These are phyloP conservation scores for Pyrrhoderma noxium DNA, from an alignment of 1,284 basidiomycete species.

Conservation along the genomic window DNA sequence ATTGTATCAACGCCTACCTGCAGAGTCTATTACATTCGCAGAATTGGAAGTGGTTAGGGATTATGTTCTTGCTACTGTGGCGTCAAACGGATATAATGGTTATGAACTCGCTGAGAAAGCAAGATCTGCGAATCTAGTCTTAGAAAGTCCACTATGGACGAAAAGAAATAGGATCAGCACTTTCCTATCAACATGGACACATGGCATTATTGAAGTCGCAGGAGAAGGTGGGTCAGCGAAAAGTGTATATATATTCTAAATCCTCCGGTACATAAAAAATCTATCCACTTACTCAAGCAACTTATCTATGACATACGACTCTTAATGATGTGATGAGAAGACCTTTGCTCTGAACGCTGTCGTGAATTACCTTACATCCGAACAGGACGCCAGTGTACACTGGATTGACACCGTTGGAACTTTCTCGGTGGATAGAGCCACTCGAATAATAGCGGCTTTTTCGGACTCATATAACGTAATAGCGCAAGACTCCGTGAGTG, in stretches of 20 bases:
- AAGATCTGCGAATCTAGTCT: conserved; percentile 18
- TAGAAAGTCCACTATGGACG: neutral
- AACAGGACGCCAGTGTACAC: conserved; percentile 34
- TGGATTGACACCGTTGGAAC: conserved; percentile 71
- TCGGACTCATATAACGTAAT: conserved; percentile 24
- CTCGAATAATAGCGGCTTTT: conserved; percentile 11
- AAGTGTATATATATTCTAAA: conserved; percentile 41
- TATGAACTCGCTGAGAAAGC: conserved; percentile 33
- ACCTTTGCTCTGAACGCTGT: conserved; percentile 35
- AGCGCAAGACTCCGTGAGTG: conserved; percentile 15
- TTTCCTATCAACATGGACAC: conserved; percentile 39
- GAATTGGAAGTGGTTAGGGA: conserved; percentile 38
- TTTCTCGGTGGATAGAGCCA: conserved; percentile 48
- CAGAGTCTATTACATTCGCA: conserved; percentile 37
- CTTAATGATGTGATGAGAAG: conserved; percentile 1
- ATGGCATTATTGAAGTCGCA: conserved; percentile 53
- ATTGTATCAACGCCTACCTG: conserved; percentile 43
- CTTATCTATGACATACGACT: too few species aligned
- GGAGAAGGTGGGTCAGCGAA: conserved; percentile 58
- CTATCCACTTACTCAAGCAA: too few species aligned
- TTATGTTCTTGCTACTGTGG: conserved; percentile 33
- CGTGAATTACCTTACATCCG: conserved; percentile 40
- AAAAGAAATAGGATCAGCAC: conserved; percentile 44
- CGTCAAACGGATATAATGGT: conserved; percentile 38
- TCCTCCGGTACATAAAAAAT: neutral